A percentile compares a stretch with the other conserved stretches of the same genome.
These are phyloP conservation scores for Cyberlindnera sargentensis DNA, from an alignment of 805 yeast genomes.

Conservation along the genomic window DNA sequence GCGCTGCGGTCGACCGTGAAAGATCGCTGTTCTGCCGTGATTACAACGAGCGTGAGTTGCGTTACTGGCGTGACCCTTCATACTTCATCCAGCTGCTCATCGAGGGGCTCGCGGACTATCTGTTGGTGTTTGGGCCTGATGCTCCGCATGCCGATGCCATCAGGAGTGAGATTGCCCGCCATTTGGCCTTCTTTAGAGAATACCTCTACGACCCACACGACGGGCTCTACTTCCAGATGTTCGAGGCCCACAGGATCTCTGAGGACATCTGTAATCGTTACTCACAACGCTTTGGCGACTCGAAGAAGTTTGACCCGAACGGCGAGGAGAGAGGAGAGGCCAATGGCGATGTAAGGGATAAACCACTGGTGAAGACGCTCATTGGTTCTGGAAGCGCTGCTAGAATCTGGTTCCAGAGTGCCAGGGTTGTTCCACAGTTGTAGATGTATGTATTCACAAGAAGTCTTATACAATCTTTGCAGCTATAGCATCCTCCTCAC, in stretches of 20 bases:
- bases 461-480: slow-evolving; percentile 5
- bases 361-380: slow-evolving; percentile 41
- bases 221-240: slow-evolving; percentile 51
- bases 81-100: slow-evolving; percentile 57
- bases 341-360: slow-evolving; percentile 26
- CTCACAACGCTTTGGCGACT: slow-evolving; percentile 46
- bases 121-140: slow-evolving; percentile 38
- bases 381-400: slow-evolving; percentile 66
- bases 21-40: slow-evolving; percentile 59
- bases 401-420: slow-evolving; percentile 61
- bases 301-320: slow-evolving; percentile 42
- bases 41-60: slow-evolving; percentile 34
- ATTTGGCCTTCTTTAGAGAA: slow-evolving; percentile 48
- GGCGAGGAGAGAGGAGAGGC: slow-evolving; percentile 45
- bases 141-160: slow-evolving; percentile 28
- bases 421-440: slow-evolving; percentile 39
- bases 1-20: slow-evolving; percentile 51
- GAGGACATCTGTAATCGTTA: slow-evolving; percentile 44
- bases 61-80: slow-evolving; percentile 60
- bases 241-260: slow-evolving; percentile 51
- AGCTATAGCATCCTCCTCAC: slow-evolving; percentile 12
- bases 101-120: slow-evolving; percentile 63
- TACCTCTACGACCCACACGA: slow-evolving; percentile 51
- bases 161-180: slow-evolving; percentile 41
- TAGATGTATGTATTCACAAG: not conserved